A percentile compares a stretch with the other conserved stretches of the same genome.
Conservation (phyloP, 2,329 filamentous ascomycete genomes). For the Claviceps cyperi region DNA sequence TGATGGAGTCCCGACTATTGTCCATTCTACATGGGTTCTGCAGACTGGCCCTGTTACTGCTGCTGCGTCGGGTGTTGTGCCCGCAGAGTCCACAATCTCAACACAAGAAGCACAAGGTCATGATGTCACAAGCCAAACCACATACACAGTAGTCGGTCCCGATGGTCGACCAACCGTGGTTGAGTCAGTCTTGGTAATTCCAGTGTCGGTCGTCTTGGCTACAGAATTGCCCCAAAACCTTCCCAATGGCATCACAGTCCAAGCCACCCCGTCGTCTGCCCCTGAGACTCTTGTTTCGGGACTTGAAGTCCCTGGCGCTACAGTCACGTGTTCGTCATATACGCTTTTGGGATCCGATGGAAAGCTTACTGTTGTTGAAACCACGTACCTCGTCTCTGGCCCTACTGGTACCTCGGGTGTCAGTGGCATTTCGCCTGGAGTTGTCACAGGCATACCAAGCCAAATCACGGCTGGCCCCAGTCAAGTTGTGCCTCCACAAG, state of each 20-base stretch:
- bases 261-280: slow-evolving; percentile 1
- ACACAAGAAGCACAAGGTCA: slow-evolving; percentile 5
- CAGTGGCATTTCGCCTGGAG: slow-evolving; percentile 6
- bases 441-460: slow-evolving; percentile 12
- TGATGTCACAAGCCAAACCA: slow-evolving; percentile 8
- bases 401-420: slow-evolving; percentile 6
- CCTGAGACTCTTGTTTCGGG: slow-evolving; percentile 5
- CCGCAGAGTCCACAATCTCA: neutral
- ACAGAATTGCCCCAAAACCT: slow-evolving; percentile 6
- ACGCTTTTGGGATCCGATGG: slow-evolving; percentile 16
- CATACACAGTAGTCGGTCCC: slow-evolving; percentile 17
- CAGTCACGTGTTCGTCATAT: slow-evolving; percentile 15
- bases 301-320: slow-evolving; percentile 7
- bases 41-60: slow-evolving; percentile 3
- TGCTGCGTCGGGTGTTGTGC: slow-evolving; percentile 2
- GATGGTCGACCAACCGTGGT: slow-evolving; percentile 20
- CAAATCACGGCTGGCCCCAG: slow-evolving; percentile 9
- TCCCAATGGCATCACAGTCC: slow-evolving; percentile 5
- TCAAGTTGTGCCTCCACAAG: neutral
- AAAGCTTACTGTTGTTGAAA: slow-evolving; percentile 15
- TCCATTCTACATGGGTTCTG: slow-evolving; percentile 6
- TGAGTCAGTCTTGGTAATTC: slow-evolving; percentile 19
- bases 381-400: slow-evolving; percentile 12
- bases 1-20: slow-evolving; percentile 6
- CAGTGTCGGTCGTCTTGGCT: slow-evolving; percentile 7